Percentiles rank a stretch among this genome's conserved stretches.
Evolutionary conservation across 75 land plant genomes (phyloP).

Genomic region (Larix kaempferi): DNA sequence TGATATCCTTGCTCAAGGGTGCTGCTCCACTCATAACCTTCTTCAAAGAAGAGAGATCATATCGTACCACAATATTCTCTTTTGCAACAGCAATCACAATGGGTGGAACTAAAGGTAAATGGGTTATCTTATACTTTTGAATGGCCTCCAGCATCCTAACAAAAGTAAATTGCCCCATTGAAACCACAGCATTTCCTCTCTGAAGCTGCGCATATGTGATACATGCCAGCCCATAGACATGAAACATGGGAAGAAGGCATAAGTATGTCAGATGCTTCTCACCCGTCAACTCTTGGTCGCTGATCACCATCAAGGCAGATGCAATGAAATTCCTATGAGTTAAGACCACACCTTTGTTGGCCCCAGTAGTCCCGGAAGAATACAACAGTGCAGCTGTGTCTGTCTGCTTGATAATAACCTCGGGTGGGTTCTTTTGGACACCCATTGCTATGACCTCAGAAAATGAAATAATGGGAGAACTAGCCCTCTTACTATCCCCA

Average conservation of each 20-base stretch:
- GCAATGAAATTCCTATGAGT: slow-evolving; percentile 69
- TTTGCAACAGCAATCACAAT: slow-evolving; percentile 66
- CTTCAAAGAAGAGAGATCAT: slow-evolving; percentile 56
- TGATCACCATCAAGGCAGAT: slow-evolving; percentile 22
- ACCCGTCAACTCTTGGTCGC: slow-evolving; percentile 29
- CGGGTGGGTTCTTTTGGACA: slow-evolving; percentile 7
- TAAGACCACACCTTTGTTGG: slow-evolving; percentile 71
- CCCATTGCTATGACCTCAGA: too few relatives aligned
- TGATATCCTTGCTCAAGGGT: slow-evolving; percentile 75
- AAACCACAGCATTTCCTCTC: slow-evolving; percentile 56
- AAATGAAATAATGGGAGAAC: not conserved
- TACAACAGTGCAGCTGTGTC: slow-evolving; percentile 65
- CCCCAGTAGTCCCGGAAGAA: slow-evolving; percentile 87
- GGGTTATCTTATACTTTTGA: slow-evolving; percentile 53
- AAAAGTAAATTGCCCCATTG: slow-evolving; percentile 55
- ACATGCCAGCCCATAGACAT: slow-evolving; percentile 63
- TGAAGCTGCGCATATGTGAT: slow-evolving; percentile 41
- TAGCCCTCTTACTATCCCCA: not conserved
- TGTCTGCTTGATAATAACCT: slow-evolving; percentile 20
- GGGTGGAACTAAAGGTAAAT: slow-evolving; percentile 70
- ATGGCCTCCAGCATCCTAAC: slow-evolving; percentile 35
- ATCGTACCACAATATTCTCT: slow-evolving; percentile 40
- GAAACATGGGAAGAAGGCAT: slow-evolving; percentile 76
- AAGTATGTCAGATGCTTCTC: slow-evolving; percentile 35
- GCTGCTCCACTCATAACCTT: slow-evolving; percentile 68